Base-by-base conservation (phyloP, 2,329 filamentous ascomycete genomes). In the Xylaria polymorpha region DNA sequence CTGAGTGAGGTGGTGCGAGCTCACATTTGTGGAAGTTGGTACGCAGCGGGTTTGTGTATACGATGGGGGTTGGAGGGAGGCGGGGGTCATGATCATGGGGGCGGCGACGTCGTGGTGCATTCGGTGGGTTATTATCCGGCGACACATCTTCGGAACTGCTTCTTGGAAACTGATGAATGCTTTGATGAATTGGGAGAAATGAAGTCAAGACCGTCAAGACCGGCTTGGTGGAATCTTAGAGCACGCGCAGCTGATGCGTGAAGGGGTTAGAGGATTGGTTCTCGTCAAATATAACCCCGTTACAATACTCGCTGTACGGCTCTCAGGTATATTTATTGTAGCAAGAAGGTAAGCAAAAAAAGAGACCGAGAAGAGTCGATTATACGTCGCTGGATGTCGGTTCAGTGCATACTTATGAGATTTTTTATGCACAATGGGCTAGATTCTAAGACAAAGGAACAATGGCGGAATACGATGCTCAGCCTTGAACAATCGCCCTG, bases 51-150 rank as follows among this genome's bases (percentile, higher is more conserved):
- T 77, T 76, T 5, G 67, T 70, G 61, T 70, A 73, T n/a, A 72
- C 14, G 18, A 29, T 10, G 0, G 70, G 70, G 3, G n/a, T 48
- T 7, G 1, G 22, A 3, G 10, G 15, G 8, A n/a, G n/a, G 6
- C 14, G 0, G 5, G 69, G 18, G 18, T 72, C 62, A 73, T 46
- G n/a, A 76, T 68, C 69, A 78, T 76, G 0, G 73, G 71, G 0
- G 18, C 32, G 0, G 74, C 71, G 39, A 76, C 74, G 37, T 78
- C 75, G 66, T 78, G 75, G 66, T 78, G 74, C 75, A 77, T 78
- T 8, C 66, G n/a, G 39, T 78, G 75, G 1, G 53, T 71, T 9
- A 74, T 58, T 0, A 67, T 71, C 0, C 48, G 67, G 1, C 66
- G 59, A 39, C 77, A 78, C 77, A 78, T 78, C 8, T 62, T 72